A percentile compares a stretch with the other conserved stretches of the same genome.
phyloP scores from a whole-genome alignment of 2,329 filamentous ascomycete genomes.

The Colletotrichum gloeosporioides region DNA sequence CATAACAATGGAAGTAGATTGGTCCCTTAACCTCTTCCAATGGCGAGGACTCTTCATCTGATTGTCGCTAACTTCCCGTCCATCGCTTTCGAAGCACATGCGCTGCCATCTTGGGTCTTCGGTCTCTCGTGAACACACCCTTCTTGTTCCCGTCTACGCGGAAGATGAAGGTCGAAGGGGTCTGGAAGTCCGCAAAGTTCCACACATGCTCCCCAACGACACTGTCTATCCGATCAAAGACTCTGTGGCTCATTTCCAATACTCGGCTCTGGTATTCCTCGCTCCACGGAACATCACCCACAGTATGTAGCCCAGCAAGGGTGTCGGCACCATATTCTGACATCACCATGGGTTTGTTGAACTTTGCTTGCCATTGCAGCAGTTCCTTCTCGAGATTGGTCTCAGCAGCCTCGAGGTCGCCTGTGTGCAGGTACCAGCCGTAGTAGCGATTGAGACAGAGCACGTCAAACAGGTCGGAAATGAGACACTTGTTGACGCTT shows the following conservation, averaged over 20 bases:
- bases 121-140: conserved; percentile 29
- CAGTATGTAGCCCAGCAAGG: conserved; percentile 30
- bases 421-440: conserved; percentile 30
- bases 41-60: neutral
- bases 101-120: conserved; percentile 25
- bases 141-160: conserved; percentile 30
- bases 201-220: conserved; percentile 33
- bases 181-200: conserved; percentile 32
- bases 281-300: conserved; percentile 29
- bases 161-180: conserved; percentile 15
- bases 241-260: conserved; percentile 32
- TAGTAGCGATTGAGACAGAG: conserved; percentile 33
- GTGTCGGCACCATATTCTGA: conserved; percentile 35
- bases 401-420: conserved; percentile 27
- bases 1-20: neutral
- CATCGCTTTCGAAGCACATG: conserved; percentile 22
- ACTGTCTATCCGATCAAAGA: conserved; percentile 30
- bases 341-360: conserved; percentile 33
- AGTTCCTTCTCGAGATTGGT: conserved; percentile 26
- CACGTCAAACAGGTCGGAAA: conserved; percentile 31
- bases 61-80: neutral
- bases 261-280: conserved; percentile 32
- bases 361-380: conserved; percentile 27
- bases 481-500: conserved; percentile 16
- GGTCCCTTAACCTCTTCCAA: no score